phyloP scores from a whole-genome alignment of 2,329 filamentous ascomycete species.

The Fusarium sacchari region DNA sequence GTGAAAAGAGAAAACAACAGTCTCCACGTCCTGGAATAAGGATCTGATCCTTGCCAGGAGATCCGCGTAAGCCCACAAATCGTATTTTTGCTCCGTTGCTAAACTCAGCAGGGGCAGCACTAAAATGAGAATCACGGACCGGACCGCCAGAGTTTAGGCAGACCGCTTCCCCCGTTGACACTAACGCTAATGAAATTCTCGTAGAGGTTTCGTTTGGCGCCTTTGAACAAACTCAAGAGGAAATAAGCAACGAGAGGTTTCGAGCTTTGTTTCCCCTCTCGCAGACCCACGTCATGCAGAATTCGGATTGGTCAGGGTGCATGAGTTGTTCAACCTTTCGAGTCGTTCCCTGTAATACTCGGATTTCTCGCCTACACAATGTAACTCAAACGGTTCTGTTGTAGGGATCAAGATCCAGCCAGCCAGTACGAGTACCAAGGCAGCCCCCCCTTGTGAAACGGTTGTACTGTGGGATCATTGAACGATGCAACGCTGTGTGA shows the following conservation, averaged over 20 bases:
- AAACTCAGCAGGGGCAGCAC: background rate
- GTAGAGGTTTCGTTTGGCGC: background rate
- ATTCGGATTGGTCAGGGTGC: background rate
- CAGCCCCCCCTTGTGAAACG: background rate
- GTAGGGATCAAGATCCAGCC: background rate
- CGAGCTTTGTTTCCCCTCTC: background rate
- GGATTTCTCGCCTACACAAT: background rate
- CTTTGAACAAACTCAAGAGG: background rate
- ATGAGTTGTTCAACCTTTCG: background rate
- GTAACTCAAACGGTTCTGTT: background rate
- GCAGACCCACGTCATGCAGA: background rate
- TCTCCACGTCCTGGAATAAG: background rate
- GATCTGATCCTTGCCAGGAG: slow-evolving; percentile 12
- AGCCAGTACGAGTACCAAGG: background rate
- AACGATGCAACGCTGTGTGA: background rate
- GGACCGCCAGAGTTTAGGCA: background rate
- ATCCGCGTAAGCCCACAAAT: background rate
- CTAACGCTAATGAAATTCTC: background rate
- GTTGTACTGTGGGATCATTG: background rate
- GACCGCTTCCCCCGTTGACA: background rate
- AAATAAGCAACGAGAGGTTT: background rate
- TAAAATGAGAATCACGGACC: slow-evolving; percentile 1
- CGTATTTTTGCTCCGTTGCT: background rate
- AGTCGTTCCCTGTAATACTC: background rate
- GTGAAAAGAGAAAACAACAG: background rate